Conservation (phyloP, 495 filamentous ascomycete species). For the Lepraria neglecta region DNA sequence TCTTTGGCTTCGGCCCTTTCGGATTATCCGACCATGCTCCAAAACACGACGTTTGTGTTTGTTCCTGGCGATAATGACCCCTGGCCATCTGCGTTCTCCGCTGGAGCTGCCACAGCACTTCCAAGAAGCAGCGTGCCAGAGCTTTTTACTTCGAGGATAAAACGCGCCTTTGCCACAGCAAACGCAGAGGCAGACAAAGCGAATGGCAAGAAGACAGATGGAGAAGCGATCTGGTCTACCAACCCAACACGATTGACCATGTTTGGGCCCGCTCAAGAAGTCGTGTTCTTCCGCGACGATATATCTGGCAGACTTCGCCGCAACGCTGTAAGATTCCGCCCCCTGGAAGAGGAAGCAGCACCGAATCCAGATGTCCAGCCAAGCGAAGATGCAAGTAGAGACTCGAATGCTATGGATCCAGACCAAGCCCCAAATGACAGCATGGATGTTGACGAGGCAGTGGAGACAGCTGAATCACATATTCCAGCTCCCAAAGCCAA, state of each 20-base stretch:
- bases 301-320: constrained; percentile 69
- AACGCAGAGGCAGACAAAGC: constrained; percentile 55
- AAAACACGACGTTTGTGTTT: constrained; percentile 75
- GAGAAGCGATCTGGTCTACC: constrained; percentile 77
- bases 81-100: constrained; percentile 80
- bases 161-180: constrained; percentile 68
- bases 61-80: constrained; percentile 95
- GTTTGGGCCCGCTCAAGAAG: constrained; percentile 80
- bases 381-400: constrained; percentile 19
- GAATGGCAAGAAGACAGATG: constrained; percentile 42
- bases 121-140: constrained; percentile 73
- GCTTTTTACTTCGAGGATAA: constrained; percentile 76
- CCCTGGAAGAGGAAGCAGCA: constrained; percentile 22
- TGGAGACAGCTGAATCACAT: constrained; percentile 19
- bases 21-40: constrained; percentile 79
- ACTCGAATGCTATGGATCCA: constrained; percentile 24
- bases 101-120: constrained; percentile 68
- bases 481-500: constrained; percentile 24
- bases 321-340: constrained; percentile 55
- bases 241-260: constrained; percentile 76
- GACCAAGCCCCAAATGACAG: constrained; percentile 28
- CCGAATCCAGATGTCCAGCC: constrained; percentile 14
- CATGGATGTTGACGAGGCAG: constrained; percentile 44
- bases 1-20: constrained; percentile 72
- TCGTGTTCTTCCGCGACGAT: constrained; percentile 81